These are phyloP conservation scores for Rhodosporidiobolus odoratus DNA, from an alignment of 768 basidiomycete genomes.

Conservation along the genomic window DNA sequence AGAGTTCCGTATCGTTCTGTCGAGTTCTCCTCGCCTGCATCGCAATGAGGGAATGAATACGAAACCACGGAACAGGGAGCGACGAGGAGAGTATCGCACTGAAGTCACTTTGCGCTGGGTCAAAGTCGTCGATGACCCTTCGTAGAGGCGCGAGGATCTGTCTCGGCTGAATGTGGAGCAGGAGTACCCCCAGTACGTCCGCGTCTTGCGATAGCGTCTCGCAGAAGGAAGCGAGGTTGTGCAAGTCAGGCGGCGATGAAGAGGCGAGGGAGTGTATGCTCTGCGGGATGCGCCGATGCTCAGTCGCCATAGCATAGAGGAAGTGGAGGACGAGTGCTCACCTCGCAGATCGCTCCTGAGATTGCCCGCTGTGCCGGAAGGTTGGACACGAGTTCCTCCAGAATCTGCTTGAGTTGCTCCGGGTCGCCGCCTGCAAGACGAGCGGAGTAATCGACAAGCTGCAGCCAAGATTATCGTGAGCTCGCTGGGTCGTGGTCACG, in stretches of 20 bases:
- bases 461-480: neutral
- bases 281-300: neutral
- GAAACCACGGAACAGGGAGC: neutral
- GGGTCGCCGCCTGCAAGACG: neutral
- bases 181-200: constrained; percentile 1
- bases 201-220: neutral
- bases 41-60: neutral
- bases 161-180: constrained; percentile 25
- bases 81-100: neutral
- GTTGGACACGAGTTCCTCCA: neutral
- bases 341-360: neutral
- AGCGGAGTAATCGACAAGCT: neutral
- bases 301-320: accelerated
- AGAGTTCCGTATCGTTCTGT: constrained; percentile 31
- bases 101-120: constrained; percentile 7
- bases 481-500: neutral
- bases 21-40: constrained; percentile 28
- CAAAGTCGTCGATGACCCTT: constrained; percentile 15
- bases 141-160: constrained; percentile 16
- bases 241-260: constrained; percentile 5
- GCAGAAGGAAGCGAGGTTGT: constrained; percentile 6
- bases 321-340: neutral
- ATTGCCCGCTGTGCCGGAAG: neutral
- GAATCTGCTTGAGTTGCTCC: constrained; percentile 2
- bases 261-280: neutral